Evolutionary conservation across 257 asterid genomes (phyloP).

Genomic region (Penstemon davidsonii): DNA sequence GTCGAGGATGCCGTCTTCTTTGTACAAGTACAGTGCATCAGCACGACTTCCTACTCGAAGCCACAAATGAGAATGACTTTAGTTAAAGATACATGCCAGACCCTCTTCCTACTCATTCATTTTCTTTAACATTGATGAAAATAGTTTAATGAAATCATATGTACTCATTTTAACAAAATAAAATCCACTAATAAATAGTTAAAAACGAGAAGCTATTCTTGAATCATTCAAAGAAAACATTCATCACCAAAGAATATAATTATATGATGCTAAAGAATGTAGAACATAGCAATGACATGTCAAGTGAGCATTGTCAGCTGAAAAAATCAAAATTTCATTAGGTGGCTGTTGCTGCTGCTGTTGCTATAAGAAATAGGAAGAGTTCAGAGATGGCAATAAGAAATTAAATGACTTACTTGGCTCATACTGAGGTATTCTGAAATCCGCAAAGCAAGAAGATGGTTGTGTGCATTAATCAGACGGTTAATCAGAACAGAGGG

Average conservation of each 20-base stretch:
- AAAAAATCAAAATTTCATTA: background rate
- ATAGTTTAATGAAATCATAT: background rate
- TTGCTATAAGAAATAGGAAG: background rate
- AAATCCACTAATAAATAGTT: too few species aligned
- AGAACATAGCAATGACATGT: slow-evolving; percentile 14
- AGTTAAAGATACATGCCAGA: background rate
- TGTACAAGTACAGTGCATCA: slow-evolving; percentile 95
- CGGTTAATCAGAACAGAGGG: slow-evolving; percentile 89
- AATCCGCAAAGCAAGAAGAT: slow-evolving; percentile 80
- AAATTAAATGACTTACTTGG: slow-evolving; percentile 54
- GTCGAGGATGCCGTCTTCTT: slow-evolving; percentile 71
- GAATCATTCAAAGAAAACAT: slow-evolving; percentile 19
- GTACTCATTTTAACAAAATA: background rate
- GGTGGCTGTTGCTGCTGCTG: background rate
- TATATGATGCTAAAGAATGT: background rate
- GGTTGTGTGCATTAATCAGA: slow-evolving; percentile 77
- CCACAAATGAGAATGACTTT: slow-evolving; percentile 25
- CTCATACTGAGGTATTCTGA: slow-evolving; percentile 83
- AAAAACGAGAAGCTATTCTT: slow-evolving; percentile 6
- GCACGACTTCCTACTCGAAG: slow-evolving; percentile 71
- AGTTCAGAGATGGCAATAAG: slow-evolving; percentile 6
- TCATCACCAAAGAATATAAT: background rate
- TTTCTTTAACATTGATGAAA: slow-evolving; percentile 1
- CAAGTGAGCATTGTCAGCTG: background rate
- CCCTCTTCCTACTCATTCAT: background rate